These are phyloP conservation scores for Pseudocercospora eumusae DNA, from an alignment of 2,329 filamentous ascomycete species.

Conservation along the genomic window DNA sequence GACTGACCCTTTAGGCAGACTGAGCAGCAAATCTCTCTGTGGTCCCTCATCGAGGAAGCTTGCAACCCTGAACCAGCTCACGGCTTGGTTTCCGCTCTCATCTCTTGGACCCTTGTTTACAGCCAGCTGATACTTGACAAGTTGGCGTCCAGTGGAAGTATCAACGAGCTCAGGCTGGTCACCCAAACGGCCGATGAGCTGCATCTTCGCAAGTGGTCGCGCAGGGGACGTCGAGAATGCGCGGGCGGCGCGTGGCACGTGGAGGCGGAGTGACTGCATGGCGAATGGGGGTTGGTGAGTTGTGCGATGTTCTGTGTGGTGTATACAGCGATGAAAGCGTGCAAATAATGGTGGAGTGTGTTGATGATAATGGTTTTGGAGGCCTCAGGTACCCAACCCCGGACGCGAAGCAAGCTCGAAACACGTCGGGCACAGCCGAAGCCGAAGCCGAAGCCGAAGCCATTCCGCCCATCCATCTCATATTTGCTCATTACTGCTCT, in stretches of 20 bases:
- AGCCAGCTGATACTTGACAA: constrained; percentile 76
- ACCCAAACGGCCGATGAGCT: constrained; percentile 81
- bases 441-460: not conserved
- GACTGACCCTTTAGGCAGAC: constrained; percentile 79
- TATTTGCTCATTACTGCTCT: constrained; percentile 6
- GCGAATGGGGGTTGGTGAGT: too few relatives aligned
- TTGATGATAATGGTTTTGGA: not conserved
- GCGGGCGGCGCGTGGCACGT: constrained; percentile 49
- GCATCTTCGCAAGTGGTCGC: constrained; percentile 73
- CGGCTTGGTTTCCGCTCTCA: constrained; percentile 65
- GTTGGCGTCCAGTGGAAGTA: constrained; percentile 69
- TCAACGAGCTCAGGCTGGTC: constrained; percentile 72
- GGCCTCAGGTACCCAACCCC: not conserved
- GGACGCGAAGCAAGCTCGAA: not conserved
- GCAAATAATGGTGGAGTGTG: constrained; percentile 10
- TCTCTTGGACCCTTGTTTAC: constrained; percentile 67
- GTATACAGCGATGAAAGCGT: constrained; percentile 8
- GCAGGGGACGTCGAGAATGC: constrained; percentile 71
- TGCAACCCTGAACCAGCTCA: constrained; percentile 82
- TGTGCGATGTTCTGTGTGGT: constrained; percentile 13
- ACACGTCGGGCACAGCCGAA: too few relatives aligned
- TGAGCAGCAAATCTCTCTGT: constrained; percentile 69
- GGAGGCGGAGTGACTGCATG: constrained; percentile 54
- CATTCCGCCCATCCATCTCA: not conserved
- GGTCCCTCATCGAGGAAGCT: constrained; percentile 69